Percentiles rank a stretch among this genome's conserved stretches.
phyloP scores from a whole-genome alignment of 2,329 filamentous ascomycete genomes.

The Calonectria crousiana region DNA sequence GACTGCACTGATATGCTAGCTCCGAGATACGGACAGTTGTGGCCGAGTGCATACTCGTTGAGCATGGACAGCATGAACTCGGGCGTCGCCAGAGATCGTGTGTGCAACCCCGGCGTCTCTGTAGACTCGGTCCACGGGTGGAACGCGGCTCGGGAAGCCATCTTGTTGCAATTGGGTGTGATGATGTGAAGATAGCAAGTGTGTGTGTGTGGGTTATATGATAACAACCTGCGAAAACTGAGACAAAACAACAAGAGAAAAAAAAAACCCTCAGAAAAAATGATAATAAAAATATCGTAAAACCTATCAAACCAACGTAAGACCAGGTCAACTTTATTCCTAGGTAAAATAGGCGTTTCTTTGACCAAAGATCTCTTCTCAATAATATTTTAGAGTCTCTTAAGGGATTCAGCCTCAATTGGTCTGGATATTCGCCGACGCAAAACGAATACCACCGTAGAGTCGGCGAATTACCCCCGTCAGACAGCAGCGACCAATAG shows the following conservation, averaged over 20 bases:
- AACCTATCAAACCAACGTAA: not conserved
- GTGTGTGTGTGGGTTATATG: not conserved
- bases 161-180: not conserved
- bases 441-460: not conserved
- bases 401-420: not conserved
- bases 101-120: not conserved
- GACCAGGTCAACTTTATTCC: not conserved
- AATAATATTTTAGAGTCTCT: not conserved
- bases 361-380: not conserved
- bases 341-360: not conserved
- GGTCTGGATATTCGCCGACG: not conserved
- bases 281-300: not conserved
- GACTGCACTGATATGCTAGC: not conserved
- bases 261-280: no score
- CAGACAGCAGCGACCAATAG: not conserved
- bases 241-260: not conserved
- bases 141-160: constrained; percentile 6
- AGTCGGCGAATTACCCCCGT: not conserved
- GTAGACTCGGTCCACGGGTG: constrained; percentile 20
- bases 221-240: not conserved
- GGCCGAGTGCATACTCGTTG: constrained; percentile 16
- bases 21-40: constrained; percentile 20
- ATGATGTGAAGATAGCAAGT: not conserved
- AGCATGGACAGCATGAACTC: constrained; percentile 25
- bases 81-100: constrained; percentile 14